Base-by-base conservation (phyloP, 192 early-diverging fungal genomes). In the Entophlyctis luteolus region DNA sequence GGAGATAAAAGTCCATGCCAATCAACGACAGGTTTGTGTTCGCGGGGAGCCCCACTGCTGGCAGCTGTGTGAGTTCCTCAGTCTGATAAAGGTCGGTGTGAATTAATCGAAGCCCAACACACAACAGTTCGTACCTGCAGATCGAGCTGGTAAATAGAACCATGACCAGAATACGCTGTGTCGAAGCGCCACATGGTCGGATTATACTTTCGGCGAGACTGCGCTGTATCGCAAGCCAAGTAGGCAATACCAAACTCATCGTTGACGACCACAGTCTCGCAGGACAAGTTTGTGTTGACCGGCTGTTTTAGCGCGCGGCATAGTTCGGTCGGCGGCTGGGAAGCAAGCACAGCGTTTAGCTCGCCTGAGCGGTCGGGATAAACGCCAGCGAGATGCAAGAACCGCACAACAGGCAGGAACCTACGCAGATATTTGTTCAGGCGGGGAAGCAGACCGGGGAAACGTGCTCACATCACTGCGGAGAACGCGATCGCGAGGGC, bases 191-290 rank as follows among this genome's bases (percentile, higher is more conserved):
- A 12, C 49, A 16, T 6, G 5, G 49, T 52, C n/a, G 55, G 55
- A 57, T 57, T 57, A 36, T 57, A 57, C 31, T 56, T 12, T 12
- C 31, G 31, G 8, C 28, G 4, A 10, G 33, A 34, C 8, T n/a
- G 10, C 10, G 28, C 28, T 56, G 55, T n/a, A 14, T 60, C 58
- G 58, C 58, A 60, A 8, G 39, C 58, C 1, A 60, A 28, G 38
- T 60, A 60, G 10, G 39, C 58, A 14, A 60, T 22, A 23, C 37
- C 35, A 22, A 38, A 60, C 25, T n/a, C 12, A 6, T n/a, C 6
- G 38, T 60, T 60, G 18, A 32, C 39, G 47, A 28, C 35, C 10
- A 60, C 8, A 27, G 35, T 45, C 25, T 38, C 39, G 58, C 58
- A 60, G 2, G 58, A 38, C 8, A 60, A 23, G 31, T 42, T 42